Percentiles rank a stretch among this genome's conserved stretches.
These are phyloP conservation scores for Priceomyces melissophilus DNA, from an alignment of 805 yeast genomes.

Conservation along the genomic window DNA sequence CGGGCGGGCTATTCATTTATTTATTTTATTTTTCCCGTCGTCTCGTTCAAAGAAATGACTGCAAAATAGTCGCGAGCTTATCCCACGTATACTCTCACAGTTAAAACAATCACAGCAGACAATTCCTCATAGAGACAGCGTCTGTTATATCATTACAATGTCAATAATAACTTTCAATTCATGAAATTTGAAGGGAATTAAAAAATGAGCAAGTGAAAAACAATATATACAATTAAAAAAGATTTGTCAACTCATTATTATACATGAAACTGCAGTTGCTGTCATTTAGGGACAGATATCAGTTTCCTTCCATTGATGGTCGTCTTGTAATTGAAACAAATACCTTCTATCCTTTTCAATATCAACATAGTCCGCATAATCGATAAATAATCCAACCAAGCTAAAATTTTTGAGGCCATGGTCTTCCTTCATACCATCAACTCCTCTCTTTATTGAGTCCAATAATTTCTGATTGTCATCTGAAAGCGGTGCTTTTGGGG, in stretches of 20 bases:
- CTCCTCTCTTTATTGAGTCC: constrained; percentile 76
- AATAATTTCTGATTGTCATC: constrained; percentile 52
- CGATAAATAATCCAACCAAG: constrained; percentile 64
- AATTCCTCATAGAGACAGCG: too few relatives aligned
- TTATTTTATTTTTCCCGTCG: constrained; percentile 2
- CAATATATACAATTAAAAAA: too few relatives aligned
- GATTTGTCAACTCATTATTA: too few relatives aligned
- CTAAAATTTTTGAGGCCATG: constrained; percentile 64
- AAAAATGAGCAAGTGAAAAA: too few relatives aligned
- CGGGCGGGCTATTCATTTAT: constrained; percentile 7
- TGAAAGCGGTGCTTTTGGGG: constrained; percentile 61
- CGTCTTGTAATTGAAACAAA: constrained; percentile 49
- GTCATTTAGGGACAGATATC: constrained; percentile 68
- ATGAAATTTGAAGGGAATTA: too few relatives aligned
- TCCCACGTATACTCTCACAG: neutral
- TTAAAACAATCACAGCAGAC: too few relatives aligned
- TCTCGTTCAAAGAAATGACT: neutral
- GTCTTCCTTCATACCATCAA: constrained; percentile 70
- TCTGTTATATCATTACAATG: too few relatives aligned
- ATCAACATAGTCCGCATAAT: constrained; percentile 66
- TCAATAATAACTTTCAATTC: too few relatives aligned
- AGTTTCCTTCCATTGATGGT: constrained; percentile 68
- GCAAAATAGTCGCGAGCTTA: constrained; percentile 5
- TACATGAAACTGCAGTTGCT: too few relatives aligned
- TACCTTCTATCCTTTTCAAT: constrained; percentile 55